Evolutionary conservation across 768 basidiomycete genomes (phyloP), one percentile per base, ranked within the genome.

Genomic region (Suillus sp.): DNA sequence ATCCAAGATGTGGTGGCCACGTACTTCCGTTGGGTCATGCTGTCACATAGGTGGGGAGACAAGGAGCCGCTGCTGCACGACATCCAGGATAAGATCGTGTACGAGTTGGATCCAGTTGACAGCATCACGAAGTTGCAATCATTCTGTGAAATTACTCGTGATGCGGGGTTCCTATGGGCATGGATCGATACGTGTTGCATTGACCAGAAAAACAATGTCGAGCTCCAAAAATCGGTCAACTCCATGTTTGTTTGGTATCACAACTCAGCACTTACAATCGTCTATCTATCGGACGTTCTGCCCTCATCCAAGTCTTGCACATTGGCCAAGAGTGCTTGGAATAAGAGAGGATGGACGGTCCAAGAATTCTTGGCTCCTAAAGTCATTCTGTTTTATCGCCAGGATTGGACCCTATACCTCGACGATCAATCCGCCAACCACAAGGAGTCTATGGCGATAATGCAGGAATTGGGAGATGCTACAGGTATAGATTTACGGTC

Each of bases 181-280:
- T 73, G 72, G 72, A 40, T 63, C 1, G 72, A 73, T 34, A 74
- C 73, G 5, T 73, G 72, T 37, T 73, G 72, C n/a, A 73, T 73
- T 20, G 62, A 73, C 40, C 66, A 74, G 30, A 54, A 45, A 50
- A 63, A 67, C 32, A 69, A 64, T 40, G 65, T 67, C 0, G 72
- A 73, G 57, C 65, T 53, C 32, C 68, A 71, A 14, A 70, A 73
- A 60, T 73, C 72, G 25, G 67, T 73, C 60, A 73, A 74, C 47
- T 69, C 51, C 65, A 73, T 74, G 72, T 73, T 72, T 38, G 58
- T 64, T 2, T 73, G 72, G 72, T 73, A 73, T 66, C 62, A 50
- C 43, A 48, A 35, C 56, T 72, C 72, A 25, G 66, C 70, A 3
- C 48, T 72, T 40, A 73, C 71, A 4, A 62, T 73, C 62, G 69